Percentiles rank a stretch among this genome's conserved stretches.
Conservation (phyloP, 257 asterid genomes). For the Scutellaria galericulata region DNA sequence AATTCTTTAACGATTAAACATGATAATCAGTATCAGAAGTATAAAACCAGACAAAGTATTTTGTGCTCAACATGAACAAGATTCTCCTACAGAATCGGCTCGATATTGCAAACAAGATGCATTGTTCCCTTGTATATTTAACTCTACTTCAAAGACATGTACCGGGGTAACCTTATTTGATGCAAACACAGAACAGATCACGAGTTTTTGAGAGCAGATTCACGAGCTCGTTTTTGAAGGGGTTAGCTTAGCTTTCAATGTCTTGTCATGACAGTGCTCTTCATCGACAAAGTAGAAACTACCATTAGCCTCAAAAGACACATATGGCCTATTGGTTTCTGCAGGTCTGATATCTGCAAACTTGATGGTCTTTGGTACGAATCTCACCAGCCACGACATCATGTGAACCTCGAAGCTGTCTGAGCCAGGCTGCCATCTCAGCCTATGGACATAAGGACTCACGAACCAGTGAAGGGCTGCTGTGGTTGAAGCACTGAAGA, state of each 20-base stretch:
- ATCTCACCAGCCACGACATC: conserved; percentile 94
- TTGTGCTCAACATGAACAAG: not conserved
- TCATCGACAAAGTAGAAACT: conserved; percentile 75
- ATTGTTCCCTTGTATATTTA: not conserved
- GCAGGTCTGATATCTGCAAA: conserved; percentile 83
- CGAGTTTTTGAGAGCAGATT: conserved; percentile 76
- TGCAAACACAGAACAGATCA: conserved; percentile 36
- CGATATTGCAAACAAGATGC: conserved; percentile 1
- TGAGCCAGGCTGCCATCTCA: conserved; percentile 95
- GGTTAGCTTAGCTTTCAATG: conserved; percentile 77
- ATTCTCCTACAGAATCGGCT: conserved; percentile 2
- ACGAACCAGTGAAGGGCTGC: conserved; percentile 95
- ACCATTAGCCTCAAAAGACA: conserved; percentile 78
- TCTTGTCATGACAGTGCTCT: conserved; percentile 89
- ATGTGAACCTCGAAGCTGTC: conserved; percentile 91
- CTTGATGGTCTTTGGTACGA: conserved; percentile 61
- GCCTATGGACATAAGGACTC: conserved; percentile 89
- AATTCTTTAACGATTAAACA: not conserved
- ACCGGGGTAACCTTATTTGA: conserved; percentile 32
- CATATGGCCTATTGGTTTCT: conserved; percentile 83
- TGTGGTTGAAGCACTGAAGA: conserved; percentile 88
- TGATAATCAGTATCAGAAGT: not conserved
- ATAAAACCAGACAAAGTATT: not conserved
- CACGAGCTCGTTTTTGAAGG: conserved; percentile 62
- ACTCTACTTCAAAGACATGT: conserved; percentile 12